These are phyloP conservation scores for Clonostachys solani DNA, from an alignment of 2,329 filamentous ascomycete species.

Conservation along the genomic window DNA sequence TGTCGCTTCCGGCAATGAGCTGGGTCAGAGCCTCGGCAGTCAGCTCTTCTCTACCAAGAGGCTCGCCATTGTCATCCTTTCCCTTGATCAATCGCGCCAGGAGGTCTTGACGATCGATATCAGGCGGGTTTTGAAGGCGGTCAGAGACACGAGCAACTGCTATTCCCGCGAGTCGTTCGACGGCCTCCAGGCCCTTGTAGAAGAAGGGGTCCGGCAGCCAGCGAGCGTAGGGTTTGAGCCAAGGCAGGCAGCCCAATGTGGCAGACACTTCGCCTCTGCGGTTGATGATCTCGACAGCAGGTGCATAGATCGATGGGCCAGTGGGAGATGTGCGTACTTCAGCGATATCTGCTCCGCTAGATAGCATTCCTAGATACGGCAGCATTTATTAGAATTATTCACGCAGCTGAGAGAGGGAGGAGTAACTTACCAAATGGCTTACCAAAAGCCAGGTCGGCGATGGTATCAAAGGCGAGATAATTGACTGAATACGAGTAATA, in stretches of 20 bases:
- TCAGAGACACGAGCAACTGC: conserved; percentile 77
- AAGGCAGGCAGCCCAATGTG: conserved; percentile 70
- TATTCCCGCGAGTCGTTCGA: conserved; percentile 80
- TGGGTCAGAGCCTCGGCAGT: conserved; percentile 88
- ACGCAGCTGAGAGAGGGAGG: conserved; percentile 1
- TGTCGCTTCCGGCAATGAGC: conserved; percentile 76
- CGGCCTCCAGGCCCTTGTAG: conserved; percentile 65
- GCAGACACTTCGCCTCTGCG: conserved; percentile 82
- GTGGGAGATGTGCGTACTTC: conserved; percentile 63
- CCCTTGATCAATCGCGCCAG: conserved; percentile 83
- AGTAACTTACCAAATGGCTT: conserved; percentile 31
- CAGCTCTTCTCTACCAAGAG: conserved; percentile 72
- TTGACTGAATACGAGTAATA: conserved; percentile 14
- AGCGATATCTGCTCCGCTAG: conserved; percentile 69
- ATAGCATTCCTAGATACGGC: conserved; percentile 53
- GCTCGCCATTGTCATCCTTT: conserved; percentile 73
- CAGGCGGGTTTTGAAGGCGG: conserved; percentile 65
- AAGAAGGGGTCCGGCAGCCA: conserved; percentile 84
- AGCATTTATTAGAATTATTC: too few relatives aligned
- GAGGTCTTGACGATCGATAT: conserved; percentile 69
- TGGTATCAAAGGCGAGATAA: conserved; percentile 50
- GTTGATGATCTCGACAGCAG: conserved; percentile 85
- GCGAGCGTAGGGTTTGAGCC: conserved; percentile 73
- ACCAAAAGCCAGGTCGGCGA: conserved; percentile 45
- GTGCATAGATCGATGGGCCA: conserved; percentile 61